phyloP scores from a whole-genome alignment of 2,329 filamentous ascomycete genomes.

The Penicillium sp. region DNA sequence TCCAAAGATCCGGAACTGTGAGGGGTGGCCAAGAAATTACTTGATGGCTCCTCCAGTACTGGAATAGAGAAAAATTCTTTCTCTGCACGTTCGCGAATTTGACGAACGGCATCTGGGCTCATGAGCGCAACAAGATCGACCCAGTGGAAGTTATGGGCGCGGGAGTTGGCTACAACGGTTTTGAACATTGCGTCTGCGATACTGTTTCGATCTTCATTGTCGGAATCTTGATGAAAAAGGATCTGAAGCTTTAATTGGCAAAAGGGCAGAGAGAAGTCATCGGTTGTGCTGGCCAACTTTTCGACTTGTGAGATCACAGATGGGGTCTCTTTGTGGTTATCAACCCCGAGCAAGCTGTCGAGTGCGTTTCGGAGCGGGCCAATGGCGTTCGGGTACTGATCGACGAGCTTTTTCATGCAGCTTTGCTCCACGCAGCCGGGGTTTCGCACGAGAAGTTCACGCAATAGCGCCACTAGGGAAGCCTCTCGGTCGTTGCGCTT shows the following conservation, averaged over 20 bases:
- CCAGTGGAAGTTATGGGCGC: conserved; percentile 38
- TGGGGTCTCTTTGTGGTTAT: conserved; percentile 16
- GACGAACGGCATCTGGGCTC: conserved; percentile 38
- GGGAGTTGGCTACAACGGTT: conserved; percentile 38
- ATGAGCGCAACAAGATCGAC: conserved; percentile 41
- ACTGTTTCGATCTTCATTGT: conserved; percentile 27
- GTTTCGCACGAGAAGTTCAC: conserved; percentile 36
- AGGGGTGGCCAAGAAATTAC: conserved; percentile 5
- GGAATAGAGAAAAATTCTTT: conserved; percentile 40
- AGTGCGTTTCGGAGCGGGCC: conserved; percentile 33
- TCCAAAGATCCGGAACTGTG: conserved; percentile 27
- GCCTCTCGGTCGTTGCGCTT: conserved; percentile 19
- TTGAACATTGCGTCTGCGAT: conserved; percentile 45
- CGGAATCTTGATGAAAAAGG: conserved; percentile 36
- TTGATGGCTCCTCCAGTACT: conserved; percentile 28
- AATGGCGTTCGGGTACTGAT: conserved; percentile 28
- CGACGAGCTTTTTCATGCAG: conserved; percentile 31
- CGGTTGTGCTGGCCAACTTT: conserved; percentile 36
- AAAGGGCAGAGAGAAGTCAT: conserved; percentile 46
- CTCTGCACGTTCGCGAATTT: conserved; percentile 45
- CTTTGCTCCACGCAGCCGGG: conserved; percentile 29
- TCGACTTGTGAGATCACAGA: conserved; percentile 33
- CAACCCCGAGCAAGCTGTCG: conserved; percentile 33
- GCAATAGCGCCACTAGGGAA: conserved; percentile 31
- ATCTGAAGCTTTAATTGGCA: conserved; percentile 45